These are phyloP conservation scores for Apophysomyces variabilis DNA, from an alignment of 371 early-diverging fungal genomes.

Conservation along the genomic window DNA sequence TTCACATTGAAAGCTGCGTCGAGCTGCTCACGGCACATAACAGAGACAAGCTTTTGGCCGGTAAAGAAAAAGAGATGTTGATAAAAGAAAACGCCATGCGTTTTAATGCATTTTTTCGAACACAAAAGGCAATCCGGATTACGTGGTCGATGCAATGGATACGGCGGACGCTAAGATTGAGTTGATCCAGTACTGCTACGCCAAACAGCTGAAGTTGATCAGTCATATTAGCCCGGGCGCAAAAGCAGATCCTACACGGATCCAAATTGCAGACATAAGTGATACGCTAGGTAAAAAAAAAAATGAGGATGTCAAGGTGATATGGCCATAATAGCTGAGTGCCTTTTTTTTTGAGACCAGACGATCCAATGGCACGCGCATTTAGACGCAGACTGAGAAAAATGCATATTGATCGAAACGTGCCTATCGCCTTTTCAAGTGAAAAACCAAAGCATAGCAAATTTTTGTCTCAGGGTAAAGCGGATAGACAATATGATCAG, in stretches of 20 bases:
- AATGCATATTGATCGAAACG: slow-evolving; percentile 72
- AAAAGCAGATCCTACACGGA: slow-evolving; percentile 91
- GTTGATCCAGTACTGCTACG: slow-evolving; percentile 82
- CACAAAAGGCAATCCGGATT: slow-evolving; percentile 58
- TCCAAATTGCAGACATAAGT: slow-evolving; percentile 92
- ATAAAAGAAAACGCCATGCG: not conserved
- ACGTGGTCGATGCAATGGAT: slow-evolving; percentile 88
- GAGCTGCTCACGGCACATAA: slow-evolving; percentile 67
- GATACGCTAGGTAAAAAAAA: slow-evolving; percentile 71
- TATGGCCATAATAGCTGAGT: too few relatives aligned
- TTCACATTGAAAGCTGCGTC: slow-evolving; percentile 70
- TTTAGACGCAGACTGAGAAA: slow-evolving; percentile 78
- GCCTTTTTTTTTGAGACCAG: slow-evolving; percentile 38
- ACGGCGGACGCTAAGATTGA: slow-evolving; percentile 89
- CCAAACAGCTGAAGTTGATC: slow-evolving; percentile 72
- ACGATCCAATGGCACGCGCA: slow-evolving; percentile 90
- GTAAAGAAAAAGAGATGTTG: slow-evolving; percentile 39
- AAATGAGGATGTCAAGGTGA: not conserved
- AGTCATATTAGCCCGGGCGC: slow-evolving; percentile 94
- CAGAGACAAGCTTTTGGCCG: slow-evolving; percentile 69
- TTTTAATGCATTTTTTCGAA: not conserved
- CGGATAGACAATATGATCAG: too few relatives aligned
- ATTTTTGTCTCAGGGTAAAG: slow-evolving; percentile 59
- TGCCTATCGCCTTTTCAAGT: slow-evolving; percentile 89
- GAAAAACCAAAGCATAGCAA: slow-evolving; percentile 82